A percentile compares a stretch with the other conserved stretches of the same genome.
These are phyloP conservation scores for Trichopus zeylanicus DNA, from an alignment of 116 monocot species.

Conservation along the genomic window DNA sequence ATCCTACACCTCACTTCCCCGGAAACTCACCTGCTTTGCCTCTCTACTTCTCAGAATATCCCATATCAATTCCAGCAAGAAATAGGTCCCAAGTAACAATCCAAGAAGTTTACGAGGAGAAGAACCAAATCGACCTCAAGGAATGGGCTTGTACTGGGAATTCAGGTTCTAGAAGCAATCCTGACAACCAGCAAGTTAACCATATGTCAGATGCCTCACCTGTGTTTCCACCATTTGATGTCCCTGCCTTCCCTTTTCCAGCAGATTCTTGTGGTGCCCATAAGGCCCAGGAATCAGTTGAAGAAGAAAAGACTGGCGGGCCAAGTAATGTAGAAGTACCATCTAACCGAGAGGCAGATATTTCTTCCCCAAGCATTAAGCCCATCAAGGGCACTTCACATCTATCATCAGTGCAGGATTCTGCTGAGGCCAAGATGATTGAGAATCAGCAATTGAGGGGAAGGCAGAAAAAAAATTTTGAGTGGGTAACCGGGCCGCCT, in stretches of 20 bases:
- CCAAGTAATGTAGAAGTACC: background rate
- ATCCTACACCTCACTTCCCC: conserved; percentile 12
- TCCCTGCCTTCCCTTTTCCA: background rate
- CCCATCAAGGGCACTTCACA: too few species aligned
- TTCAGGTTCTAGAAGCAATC: conserved; percentile 3
- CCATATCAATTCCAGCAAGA: conserved; percentile 8
- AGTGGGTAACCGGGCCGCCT: conserved; percentile 6
- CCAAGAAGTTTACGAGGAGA: conserved; percentile 25
- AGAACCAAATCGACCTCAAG: conserved; percentile 8
- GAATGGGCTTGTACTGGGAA: conserved; percentile 6
- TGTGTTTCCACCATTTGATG: background rate
- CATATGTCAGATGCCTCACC: background rate
- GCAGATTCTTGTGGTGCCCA: background rate
- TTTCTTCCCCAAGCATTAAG: too few species aligned
- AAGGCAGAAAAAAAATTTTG: conserved; percentile 1
- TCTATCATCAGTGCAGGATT: conserved; percentile 2
- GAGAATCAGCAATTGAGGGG: conserved; percentile 2
- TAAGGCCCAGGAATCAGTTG: conserved; percentile 1
- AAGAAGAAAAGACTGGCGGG: conserved; percentile 1
- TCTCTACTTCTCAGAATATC: conserved; percentile 11
- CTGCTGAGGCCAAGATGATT: background rate
- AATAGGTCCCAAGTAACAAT: conserved; percentile 18
- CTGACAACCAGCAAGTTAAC: background rate
- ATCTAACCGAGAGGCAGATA: too few species aligned
- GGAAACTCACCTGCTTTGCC: conserved; percentile 10